Base-by-base conservation (phyloP, 495 filamentous ascomycete genomes). In the Immersiella caudata region DNA sequence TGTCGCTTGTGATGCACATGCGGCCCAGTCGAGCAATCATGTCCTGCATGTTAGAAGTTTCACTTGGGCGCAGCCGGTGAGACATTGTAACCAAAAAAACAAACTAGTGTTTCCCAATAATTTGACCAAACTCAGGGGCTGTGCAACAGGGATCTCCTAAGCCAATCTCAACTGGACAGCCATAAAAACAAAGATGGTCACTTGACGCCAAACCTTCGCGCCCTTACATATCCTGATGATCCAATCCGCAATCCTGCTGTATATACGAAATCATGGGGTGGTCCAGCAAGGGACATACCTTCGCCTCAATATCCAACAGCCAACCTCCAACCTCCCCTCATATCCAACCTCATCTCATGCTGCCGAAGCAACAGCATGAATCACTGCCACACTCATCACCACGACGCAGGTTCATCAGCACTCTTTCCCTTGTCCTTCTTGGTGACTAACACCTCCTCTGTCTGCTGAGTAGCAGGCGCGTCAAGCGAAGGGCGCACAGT, bases 341-440 rank as follows among this genome's bases (percentile, higher is more conserved):
- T n/a, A n/a, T 12, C 33, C 12, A 5, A 36, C 33, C 12, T 5
- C 33, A 36, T 36, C 33, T 5, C 33, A 6, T 36, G 33, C 33
- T 14, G 9, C 11, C 40, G 11, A 46, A 12, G 4, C 40, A 14
- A 46, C 40, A 18, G 14, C 11, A 46, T 2, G 16, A 46, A 46
- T 5, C 40, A 14, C 6, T 46, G 5, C 40, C 40, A 2, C 40
- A 2, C 40, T 18, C 40, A 46, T 46, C 40, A 46, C 40, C 40
- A 46, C 5, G 40, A 46, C n/a, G n/a, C n/a, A 46, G 40, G 40
- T 12, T 46, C 40, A 46, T 46, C 40, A 46, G 40, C 14, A 2
- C 40, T 12, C 40, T 46, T 46, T 4, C 52, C 52, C 52, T 55
- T 55, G 20, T 55, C 24, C 24, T 55, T 55, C 52, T 55, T 55